These are phyloP conservation scores for Candida freyschussii DNA, from an alignment of 1,139 yeast genomes.

Conservation along the genomic window DNA sequence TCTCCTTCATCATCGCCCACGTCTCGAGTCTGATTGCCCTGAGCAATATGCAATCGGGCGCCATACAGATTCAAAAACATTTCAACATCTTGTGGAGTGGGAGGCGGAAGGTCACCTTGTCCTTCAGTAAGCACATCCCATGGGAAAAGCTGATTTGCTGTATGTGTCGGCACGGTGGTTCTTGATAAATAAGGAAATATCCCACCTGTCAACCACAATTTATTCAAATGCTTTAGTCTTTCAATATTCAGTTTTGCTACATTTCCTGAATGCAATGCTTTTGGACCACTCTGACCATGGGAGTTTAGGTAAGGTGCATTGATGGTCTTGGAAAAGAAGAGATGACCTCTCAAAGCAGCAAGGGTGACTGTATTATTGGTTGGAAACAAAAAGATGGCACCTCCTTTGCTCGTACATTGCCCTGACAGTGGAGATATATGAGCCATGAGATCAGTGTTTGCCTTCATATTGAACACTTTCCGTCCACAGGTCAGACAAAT, in stretches of 20 bases:
- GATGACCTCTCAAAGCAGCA: slow-evolving; percentile 16
- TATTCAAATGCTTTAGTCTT: slow-evolving; percentile 52
- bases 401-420: slow-evolving; percentile 25
- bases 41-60: neutral
- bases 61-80: neutral
- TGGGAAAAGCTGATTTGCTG: neutral
- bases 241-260: slow-evolving; percentile 45
- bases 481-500: slow-evolving; percentile 39
- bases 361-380: slow-evolving; percentile 35
- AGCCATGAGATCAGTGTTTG: slow-evolving; percentile 24
- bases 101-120: slow-evolving; percentile 1
- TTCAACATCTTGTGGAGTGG: slow-evolving; percentile 1
- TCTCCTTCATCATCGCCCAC: slow-evolving; percentile 6
- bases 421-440: slow-evolving; percentile 35
- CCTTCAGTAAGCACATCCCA: slow-evolving; percentile 1
- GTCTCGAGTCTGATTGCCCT: slow-evolving; percentile 1
- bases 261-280: slow-evolving; percentile 47
- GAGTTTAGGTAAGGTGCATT: slow-evolving; percentile 63
- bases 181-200: slow-evolving; percentile 38
- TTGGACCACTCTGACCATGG: slow-evolving; percentile 67
- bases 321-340: slow-evolving; percentile 31
- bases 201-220: slow-evolving; percentile 55
- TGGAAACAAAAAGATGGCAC: slow-evolving; percentile 45
- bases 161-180: slow-evolving; percentile 9
- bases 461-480: slow-evolving; percentile 30